Evolutionary conservation across 768 basidiomycete species (phyloP).

Genomic region (Boletus sp.): DNA sequence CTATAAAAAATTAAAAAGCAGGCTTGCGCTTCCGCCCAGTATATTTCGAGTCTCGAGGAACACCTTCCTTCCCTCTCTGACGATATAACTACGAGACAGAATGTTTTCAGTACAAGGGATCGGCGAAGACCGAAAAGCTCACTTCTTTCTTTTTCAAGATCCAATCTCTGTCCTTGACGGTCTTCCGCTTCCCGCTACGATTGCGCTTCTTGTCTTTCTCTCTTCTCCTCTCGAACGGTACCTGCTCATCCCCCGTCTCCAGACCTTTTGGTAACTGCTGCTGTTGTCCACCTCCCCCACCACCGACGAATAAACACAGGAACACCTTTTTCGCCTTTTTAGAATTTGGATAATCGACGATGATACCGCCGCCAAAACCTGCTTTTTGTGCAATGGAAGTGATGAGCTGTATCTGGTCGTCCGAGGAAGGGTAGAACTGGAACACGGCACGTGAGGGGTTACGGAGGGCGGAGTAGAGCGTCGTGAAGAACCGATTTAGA

Average conservation of each 20-base stretch:
- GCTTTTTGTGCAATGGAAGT: slow-evolving; percentile 90
- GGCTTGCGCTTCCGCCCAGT: slow-evolving; percentile 87
- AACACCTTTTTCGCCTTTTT: slow-evolving; percentile 95
- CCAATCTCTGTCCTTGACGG: slow-evolving; percentile 81
- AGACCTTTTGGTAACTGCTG: slow-evolving; percentile 76
- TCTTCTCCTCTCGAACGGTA: slow-evolving; percentile 73
- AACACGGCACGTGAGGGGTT: slow-evolving; percentile 84
- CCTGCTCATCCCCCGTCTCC: slow-evolving; percentile 64
- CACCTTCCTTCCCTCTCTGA: slow-evolving; percentile 78
- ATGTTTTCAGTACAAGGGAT: slow-evolving; percentile 1
- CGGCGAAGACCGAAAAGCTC: slow-evolving; percentile 15
- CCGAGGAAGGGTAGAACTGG: slow-evolving; percentile 95
- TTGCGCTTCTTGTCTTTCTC: slow-evolving; percentile 58
- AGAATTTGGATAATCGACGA: slow-evolving; percentile 97
- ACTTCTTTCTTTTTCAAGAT: slow-evolving; percentile 97
- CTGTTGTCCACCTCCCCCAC: slow-evolving; percentile 52
- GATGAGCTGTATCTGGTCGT: slow-evolving; percentile 95
- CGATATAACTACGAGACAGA: slow-evolving; percentile 61
- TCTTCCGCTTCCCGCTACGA: slow-evolving; percentile 67
- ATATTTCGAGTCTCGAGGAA: slow-evolving; percentile 83
- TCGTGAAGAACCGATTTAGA: slow-evolving; percentile 86
- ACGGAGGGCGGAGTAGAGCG: slow-evolving; percentile 79
- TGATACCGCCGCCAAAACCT: slow-evolving; percentile 94
- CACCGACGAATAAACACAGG: slow-evolving; percentile 87
- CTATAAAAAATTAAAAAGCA: slow-evolving; percentile 52